Conservation (phyloP, 2,329 filamentous ascomycete genomes). For the Incumbomyces lentus region DNA sequence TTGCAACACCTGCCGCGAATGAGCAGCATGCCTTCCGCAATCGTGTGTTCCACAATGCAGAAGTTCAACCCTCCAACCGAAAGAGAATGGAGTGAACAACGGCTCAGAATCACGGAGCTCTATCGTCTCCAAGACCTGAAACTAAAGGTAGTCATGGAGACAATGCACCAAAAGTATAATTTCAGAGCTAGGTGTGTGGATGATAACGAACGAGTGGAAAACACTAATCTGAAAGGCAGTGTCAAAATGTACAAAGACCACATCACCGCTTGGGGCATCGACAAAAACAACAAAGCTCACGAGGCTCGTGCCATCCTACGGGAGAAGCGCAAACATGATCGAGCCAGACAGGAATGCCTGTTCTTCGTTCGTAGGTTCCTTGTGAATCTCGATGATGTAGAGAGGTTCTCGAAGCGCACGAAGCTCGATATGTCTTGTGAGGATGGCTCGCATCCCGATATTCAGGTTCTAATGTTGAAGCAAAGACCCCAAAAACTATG, state of each 20-base stretch:
- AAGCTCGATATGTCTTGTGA: too few relatives aligned
- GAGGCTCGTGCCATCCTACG: slow-evolving; percentile 4
- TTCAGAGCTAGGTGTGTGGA: background rate
- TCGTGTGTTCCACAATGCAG: too few relatives aligned
- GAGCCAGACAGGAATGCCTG: too few relatives aligned
- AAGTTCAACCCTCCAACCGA: too few relatives aligned
- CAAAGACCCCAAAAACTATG: too few relatives aligned
- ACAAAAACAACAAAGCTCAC: background rate
- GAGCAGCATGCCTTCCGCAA: too few relatives aligned
- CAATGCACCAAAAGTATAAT: background rate
- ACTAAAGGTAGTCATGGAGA: background rate
- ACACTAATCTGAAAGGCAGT: background rate
- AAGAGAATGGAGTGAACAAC: slow-evolving; percentile 24
- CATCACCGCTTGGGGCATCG: slow-evolving; percentile 1
- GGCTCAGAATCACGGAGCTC: background rate
- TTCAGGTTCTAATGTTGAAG: too few relatives aligned
- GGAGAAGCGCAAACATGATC: background rate
- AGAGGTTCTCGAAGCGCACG: too few relatives aligned
- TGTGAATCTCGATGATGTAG: too few relatives aligned
- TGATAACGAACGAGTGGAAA: background rate
- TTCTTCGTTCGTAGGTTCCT: too few relatives aligned
- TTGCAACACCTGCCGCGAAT: too few relatives aligned
- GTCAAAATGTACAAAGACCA: background rate
- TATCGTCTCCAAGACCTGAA: background rate
- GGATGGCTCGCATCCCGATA: too few relatives aligned